phyloP scores from a whole-genome alignment of 352 stramenopile genomes.

The Globisporangium camurandrum region DNA sequence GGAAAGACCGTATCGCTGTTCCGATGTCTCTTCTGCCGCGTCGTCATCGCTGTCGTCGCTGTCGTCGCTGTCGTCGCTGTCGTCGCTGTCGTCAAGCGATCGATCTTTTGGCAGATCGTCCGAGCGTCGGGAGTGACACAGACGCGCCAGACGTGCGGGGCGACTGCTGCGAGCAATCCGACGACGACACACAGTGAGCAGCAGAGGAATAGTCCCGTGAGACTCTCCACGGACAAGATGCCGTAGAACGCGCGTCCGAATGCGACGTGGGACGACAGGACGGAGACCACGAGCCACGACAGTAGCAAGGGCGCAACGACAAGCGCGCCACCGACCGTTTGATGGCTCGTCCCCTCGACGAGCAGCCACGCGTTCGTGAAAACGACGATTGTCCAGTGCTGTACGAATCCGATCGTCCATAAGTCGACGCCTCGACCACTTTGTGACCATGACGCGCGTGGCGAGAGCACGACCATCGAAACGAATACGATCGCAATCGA shows the following conservation, averaged over 20 bases:
- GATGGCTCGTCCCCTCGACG: constrained; percentile 34
- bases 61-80: too few species aligned
- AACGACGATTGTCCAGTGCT: constrained; percentile 58
- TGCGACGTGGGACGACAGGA: constrained; percentile 36
- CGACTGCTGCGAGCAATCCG: constrained; percentile 23
- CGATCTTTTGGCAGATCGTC: constrained; percentile 44
- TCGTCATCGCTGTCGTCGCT: too few species aligned
- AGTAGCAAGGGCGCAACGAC: constrained; percentile 25
- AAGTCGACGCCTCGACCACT: constrained; percentile 56
- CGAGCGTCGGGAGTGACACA: constrained; percentile 29
- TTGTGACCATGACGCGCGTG: constrained; percentile 32
- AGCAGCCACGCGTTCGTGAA: constrained; percentile 43
- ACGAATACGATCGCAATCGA: constrained; percentile 46
- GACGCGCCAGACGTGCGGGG: constrained; percentile 23
- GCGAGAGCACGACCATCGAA: constrained; percentile 29
- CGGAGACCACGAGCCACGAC: constrained; percentile 42
- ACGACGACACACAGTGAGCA: constrained; percentile 23
- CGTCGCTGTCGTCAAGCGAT: constrained; percentile 20
- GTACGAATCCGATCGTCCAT: constrained; percentile 52
- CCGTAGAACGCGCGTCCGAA: constrained; percentile 63
- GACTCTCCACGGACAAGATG: constrained; percentile 30
- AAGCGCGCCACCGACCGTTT: constrained; percentile 22
- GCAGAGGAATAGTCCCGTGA: constrained; percentile 33
- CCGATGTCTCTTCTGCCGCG: too few species aligned
- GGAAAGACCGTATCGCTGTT: constrained; percentile 32